Conservation (phyloP, 768 basidiomycete species). For the Rhodotorula toruloides region DNA sequence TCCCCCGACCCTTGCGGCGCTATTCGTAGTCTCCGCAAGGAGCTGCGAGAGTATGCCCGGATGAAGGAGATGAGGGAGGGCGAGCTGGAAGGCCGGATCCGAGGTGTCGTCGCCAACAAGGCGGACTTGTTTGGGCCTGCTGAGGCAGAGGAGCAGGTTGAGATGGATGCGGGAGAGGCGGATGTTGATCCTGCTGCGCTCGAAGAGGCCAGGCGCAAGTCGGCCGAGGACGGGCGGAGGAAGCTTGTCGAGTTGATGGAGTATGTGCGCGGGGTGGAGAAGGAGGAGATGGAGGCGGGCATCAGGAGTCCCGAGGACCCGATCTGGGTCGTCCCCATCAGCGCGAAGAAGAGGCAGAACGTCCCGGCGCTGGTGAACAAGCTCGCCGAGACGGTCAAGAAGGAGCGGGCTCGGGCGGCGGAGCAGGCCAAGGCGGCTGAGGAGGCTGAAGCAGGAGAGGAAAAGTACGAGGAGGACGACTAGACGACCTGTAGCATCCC, state of each 20-base stretch:
- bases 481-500: not conserved
- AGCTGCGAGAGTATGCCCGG: conserved; percentile 61
- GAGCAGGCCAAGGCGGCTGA: conserved; percentile 67
- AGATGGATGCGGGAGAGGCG: conserved; percentile 49
- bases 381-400: conserved; percentile 68
- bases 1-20: conserved; percentile 70
- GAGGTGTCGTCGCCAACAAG: conserved; percentile 88
- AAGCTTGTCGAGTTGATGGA: conserved; percentile 8
- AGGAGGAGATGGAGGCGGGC: conserved; percentile 47
- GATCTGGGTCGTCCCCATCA: conserved; percentile 63
- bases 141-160: conserved; percentile 35
- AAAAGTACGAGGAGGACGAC: conserved; percentile 50
- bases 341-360: conserved; percentile 82
- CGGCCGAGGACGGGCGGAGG: not conserved
- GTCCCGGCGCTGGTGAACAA: conserved; percentile 62
- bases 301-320: conserved; percentile 49
- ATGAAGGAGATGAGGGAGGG: conserved; percentile 55
- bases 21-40: conserved; percentile 64
- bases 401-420: conserved; percentile 70
- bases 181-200: conserved; percentile 53
- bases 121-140: conserved; percentile 69
- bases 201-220: conserved; percentile 53
- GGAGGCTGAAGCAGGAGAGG: conserved; percentile 51
- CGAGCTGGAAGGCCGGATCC: conserved; percentile 69
- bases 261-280: not conserved